Evolutionary conservation across 2,329 filamentous ascomycete species (phyloP), one percentile per base, ranked within the genome.

Genomic region (Penicillium thymicola): DNA sequence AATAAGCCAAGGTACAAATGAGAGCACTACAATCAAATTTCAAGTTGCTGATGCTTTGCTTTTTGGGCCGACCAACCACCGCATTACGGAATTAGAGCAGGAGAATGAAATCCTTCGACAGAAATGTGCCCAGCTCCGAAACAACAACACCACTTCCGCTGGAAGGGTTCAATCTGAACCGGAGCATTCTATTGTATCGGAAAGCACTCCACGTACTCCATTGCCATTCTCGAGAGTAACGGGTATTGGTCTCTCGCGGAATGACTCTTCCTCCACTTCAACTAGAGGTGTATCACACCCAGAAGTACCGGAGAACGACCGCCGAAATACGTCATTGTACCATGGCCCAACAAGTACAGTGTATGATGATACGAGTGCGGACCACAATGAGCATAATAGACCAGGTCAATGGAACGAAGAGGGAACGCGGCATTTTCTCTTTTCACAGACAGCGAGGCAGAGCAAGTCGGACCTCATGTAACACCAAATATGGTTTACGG

Each of bases 1-100:
- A 65, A 72, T 48, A 63, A 65, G 40, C 63, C 65, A 21, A 66
- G 65, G 64, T 65, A 47, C 10, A 32, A 48, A 44, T 37, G 28
- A 40, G 21, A 46, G 23, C 16, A 23, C 16, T 36, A 55, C 45
- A 18, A 25, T 47, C 23, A 7, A 14, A 23, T 14, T 16, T 6
- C n/a, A 27, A 9, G 28, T 48, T 37, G n/a, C 32, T 44, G 27
- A 27, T n/a, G 4, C 16, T 38, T 18, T 14, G 2, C 2, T 16
- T 40, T 40, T 16, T 41, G 67, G 67, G 42, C 67, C 68, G 16
- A 67, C 68, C 6, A 72, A 66, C 46, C 59, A 70, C 3, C 65
- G 64, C 4, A 67, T 70, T 36, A 47, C 58, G 6, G 62, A 62
- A 32, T 37, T 70, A 27, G 65, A 67, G 28, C 57, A 59, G 16